Conservation (phyloP, 2,329 filamentous ascomycete genomes). For the Raffaelea albimanens region DNA sequence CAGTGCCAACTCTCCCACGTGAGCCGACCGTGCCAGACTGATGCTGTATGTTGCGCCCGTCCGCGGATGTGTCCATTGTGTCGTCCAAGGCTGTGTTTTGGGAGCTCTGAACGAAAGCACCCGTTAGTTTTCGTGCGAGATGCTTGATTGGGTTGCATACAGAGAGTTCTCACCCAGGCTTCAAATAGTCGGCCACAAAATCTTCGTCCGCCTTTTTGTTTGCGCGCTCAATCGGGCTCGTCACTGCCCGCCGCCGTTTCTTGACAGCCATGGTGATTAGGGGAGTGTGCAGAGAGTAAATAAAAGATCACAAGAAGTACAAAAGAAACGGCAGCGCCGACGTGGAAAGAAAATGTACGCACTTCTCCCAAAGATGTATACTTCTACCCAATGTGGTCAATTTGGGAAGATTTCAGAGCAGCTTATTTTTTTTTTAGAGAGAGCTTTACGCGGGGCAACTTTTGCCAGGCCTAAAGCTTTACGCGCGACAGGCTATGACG, state of each 20-base stretch:
- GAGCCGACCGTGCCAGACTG: conserved; percentile 27
- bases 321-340: not conserved
- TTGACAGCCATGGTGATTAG: conserved; percentile 6
- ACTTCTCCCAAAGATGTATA: too few species aligned
- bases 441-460: too few species aligned
- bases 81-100: conserved; percentile 15
- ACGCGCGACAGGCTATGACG: too few species aligned
- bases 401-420: too few species aligned
- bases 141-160: not conserved
- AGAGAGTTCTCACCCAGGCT: conserved; percentile 27
- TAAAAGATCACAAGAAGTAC: not conserved
- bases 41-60: conserved; percentile 32
- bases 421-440: too few species aligned
- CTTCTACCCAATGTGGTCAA: too few species aligned
- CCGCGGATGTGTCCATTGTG: conserved; percentile 41
- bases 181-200: conserved; percentile 39
- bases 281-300: not conserved
- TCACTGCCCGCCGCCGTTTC: conserved; percentile 9
- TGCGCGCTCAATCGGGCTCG: conserved; percentile 34
- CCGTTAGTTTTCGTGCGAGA: not conserved
- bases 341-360: not conserved
- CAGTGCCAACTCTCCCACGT: conserved; percentile 35
- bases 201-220: conserved; percentile 36
- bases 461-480: too few species aligned
- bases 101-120: not conserved